These are phyloP conservation scores for Leccinum olivaceopallidum DNA, from an alignment of 768 basidiomycete genomes.

Conservation along the genomic window DNA sequence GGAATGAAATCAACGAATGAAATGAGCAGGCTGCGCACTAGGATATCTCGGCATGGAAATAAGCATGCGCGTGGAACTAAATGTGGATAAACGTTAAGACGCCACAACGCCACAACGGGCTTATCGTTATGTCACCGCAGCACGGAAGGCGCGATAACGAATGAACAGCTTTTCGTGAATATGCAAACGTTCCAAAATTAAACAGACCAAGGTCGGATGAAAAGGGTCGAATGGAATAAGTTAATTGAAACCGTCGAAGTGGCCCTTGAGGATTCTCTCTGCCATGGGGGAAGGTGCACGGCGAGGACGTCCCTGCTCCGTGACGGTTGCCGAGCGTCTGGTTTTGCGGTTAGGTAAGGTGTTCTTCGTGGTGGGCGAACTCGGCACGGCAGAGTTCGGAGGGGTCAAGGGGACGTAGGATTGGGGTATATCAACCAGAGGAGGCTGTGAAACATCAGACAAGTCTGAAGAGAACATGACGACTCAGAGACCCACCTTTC, in stretches of 20 bases:
- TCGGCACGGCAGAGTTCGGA: constrained; percentile 51
- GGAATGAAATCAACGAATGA: constrained; percentile 1
- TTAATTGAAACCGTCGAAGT: constrained; percentile 89
- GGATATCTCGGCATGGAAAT: constrained; percentile 25
- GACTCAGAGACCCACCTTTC: constrained; percentile 46
- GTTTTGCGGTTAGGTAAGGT: constrained; percentile 34
- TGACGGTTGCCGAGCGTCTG: constrained; percentile 62
- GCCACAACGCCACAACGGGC: constrained; percentile 6
- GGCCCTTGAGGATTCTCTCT: constrained; percentile 87
- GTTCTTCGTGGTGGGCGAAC: constrained; percentile 15
- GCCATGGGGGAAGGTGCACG: constrained; percentile 88
- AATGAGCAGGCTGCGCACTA: constrained; percentile 17
- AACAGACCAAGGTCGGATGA: constrained; percentile 1
- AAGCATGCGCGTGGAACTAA: neutral
- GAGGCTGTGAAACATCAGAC: constrained; percentile 11
- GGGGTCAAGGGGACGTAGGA: constrained; percentile 44
- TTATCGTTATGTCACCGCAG: constrained; percentile 6
- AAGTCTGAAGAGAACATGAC: too few species aligned
- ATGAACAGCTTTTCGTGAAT: constrained; percentile 3
- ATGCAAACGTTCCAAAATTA: constrained; percentile 4
- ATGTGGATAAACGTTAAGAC: constrained; percentile 12
- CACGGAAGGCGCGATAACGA: constrained; percentile 4
- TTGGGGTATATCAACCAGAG: constrained; percentile 21
- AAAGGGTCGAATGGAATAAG: constrained; percentile 4
- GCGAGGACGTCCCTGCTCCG: constrained; percentile 48